Evolutionary conservation across 768 basidiomycete species (phyloP), one percentile per base, ranked within the genome.

Genomic region (Butyriboletus loyo): DNA sequence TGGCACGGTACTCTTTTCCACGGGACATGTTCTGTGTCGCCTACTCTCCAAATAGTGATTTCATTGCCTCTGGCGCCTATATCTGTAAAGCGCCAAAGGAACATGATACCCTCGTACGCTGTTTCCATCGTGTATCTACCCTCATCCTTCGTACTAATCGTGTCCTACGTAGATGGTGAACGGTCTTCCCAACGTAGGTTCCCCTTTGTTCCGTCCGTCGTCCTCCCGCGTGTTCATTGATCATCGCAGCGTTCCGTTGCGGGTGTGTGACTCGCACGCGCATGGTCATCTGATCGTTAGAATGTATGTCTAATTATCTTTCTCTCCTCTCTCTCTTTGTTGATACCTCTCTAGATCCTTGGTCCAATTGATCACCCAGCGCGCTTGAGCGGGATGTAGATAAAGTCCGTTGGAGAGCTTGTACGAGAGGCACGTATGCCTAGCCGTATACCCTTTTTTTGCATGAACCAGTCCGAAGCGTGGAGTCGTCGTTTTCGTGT

Each of bases 1-100:
- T 63, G 11, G 38, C 53, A 24, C 60, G 56, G 22, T 63, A 65
- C 38, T 4, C 46, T 10, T 63, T 63, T 50, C 63, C 62, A 13
- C 59, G 60, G 10, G 56, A 58, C 21, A 62, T 65, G 59, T 37
- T 59, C 2, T 65, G 60, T 42, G 63, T 62, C 34, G 53, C 56
- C 51, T 63, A 53, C 35, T 63, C 63, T 28, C 62, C 63, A 17
- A 54, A 55, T 10, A 63, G 62, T 40, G 59, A 62, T 19, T 40
- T 40, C 24, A 54, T 63, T 21, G 62, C 56, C 8, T 50, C 52
- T 32, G 62, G 63, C 1, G 8, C 44, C 28, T 65, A 49, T 31
- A 32, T 63, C 19, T 65, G 56, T 9, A 58, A 40, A 36, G 50
- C 38, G 14, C 63, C 62, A 24, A 49, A 31, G 34, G 44, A 27